Base-by-base conservation (phyloP, 257 asterid genomes). In the Solanum chilense region DNA sequence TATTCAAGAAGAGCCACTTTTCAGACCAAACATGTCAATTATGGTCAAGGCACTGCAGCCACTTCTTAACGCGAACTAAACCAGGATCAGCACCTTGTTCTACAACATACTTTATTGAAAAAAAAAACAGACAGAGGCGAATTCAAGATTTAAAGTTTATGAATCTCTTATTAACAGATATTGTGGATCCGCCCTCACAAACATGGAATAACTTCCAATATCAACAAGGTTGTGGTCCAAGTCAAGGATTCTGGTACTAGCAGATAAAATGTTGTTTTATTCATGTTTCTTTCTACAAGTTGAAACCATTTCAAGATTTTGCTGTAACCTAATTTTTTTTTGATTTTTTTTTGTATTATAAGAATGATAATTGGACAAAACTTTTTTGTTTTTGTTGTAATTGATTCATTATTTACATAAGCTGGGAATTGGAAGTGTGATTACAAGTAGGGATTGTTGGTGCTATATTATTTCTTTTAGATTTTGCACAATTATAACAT, bases 11-110 rank as follows among this genome's bases (percentile, higher is more conserved):
- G 98, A 96, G 86, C 97, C 98, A 21, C 96, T 93, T 81, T 96
- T 94, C 85, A 86, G 98, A 86, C 99, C 98, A 29, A 96, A 96
- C 88, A 95, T 96, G 99, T 92, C 98, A 3, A 96, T 96, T 83
- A 98, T 96, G 14, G 98, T 95, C 39, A 95, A 94, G 93, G 98
- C 98, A 82, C 77, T 96, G 92, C 96, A 94, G 87, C 99, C 98
- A 20, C 99, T 95, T 83, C 93, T 93, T 83, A 94, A 90, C 88
- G 88, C 95, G 0, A 88, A 44, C 20, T 77, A 25, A 94, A 90
- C 97, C 96, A 77, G 0, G 14, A 14, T 77, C 83, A 77, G 25
- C 6, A 9, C 1, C 60, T 76, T 45, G 1, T 41, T 45, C 83
- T 76, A 7, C 12, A 76, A 23, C 82, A 39, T 6, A 4, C 49